Percentiles rank a stretch among this genome's conserved stretches.
Conservation (phyloP, 169 alveolate genomes). For the Cryptosporidium bovis region DNA sequence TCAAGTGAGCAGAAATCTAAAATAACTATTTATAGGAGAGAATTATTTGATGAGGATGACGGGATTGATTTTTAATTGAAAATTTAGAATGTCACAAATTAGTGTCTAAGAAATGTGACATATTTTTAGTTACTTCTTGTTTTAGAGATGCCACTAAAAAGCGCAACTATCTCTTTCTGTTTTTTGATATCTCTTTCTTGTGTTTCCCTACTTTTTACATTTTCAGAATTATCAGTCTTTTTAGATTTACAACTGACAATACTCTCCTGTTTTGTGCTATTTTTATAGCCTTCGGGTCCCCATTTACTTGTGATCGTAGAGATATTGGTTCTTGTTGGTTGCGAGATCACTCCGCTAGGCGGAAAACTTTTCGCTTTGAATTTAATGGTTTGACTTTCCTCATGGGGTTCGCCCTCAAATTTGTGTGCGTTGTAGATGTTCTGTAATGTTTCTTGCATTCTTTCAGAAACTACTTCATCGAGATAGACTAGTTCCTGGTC, state of each 20-base stretch:
- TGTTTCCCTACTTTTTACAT: not conserved
- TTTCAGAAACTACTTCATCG: not conserved
- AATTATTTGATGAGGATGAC: conserved; percentile 66
- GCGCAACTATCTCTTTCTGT: conserved; percentile 48
- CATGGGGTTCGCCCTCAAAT: too few relatives aligned
- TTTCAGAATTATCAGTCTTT: conserved; percentile 6
- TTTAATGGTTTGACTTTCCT: too few relatives aligned
- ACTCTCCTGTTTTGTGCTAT: not conserved
- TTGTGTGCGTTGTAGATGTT: too few relatives aligned
- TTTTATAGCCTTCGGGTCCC: conserved; percentile 67
- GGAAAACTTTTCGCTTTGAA: not conserved
- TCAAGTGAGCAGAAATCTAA: conserved; percentile 13
- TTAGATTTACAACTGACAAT: not conserved
- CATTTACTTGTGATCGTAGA: not conserved
- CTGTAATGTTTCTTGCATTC: not conserved
- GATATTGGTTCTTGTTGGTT: not conserved
- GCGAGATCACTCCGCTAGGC: not conserved
- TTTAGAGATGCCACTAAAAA: conserved; percentile 46
- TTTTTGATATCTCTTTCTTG: not conserved
- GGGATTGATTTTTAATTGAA: not conserved
- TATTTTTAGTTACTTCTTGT: conserved; percentile 3
- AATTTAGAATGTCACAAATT: not conserved
- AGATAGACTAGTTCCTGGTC: not conserved
- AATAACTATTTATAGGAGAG: conserved; percentile 36
- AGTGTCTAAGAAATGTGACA: not conserved